These are phyloP conservation scores for Periconia macrospinosa DNA, from an alignment of 2,329 filamentous ascomycete species.

Conservation along the genomic window DNA sequence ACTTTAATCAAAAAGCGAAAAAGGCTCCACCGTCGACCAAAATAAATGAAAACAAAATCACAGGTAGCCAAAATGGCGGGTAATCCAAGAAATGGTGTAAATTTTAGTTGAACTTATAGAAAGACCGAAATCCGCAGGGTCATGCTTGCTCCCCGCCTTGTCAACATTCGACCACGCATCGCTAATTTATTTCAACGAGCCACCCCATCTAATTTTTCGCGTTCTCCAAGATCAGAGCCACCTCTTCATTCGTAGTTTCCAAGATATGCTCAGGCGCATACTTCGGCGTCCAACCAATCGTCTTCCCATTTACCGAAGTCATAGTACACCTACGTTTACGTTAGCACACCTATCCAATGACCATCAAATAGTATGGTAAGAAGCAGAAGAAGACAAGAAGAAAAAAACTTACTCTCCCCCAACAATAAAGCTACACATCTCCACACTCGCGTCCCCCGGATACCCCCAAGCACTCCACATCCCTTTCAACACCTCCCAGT, in stretches of 20 bases:
- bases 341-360: background rate
- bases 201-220: background rate
- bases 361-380: no score
- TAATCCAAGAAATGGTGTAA: no score
- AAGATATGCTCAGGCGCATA: conserved; percentile 51
- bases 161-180: no score
- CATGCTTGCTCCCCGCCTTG: no score
- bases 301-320: conserved; percentile 44
- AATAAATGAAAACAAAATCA: no score
- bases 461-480: conserved; percentile 48
- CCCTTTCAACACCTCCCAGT: conserved; percentile 38
- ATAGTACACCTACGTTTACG: conserved; percentile 45
- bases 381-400: background rate
- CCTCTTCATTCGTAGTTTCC: conserved; percentile 50
- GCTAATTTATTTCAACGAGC: no score
- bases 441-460: conserved; percentile 15
- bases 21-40: no score
- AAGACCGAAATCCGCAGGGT: no score
- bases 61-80: no score
- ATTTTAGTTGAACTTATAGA: no score
- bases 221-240: conserved; percentile 46
- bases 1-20: no score
- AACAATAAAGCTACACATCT: conserved; percentile 45
- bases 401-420: conserved; percentile 46
- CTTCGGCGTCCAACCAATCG: conserved; percentile 52